Evolutionary conservation across 2,329 filamentous ascomycete species (phyloP).

Genomic region (Fusarium pseudograminearum): DNA sequence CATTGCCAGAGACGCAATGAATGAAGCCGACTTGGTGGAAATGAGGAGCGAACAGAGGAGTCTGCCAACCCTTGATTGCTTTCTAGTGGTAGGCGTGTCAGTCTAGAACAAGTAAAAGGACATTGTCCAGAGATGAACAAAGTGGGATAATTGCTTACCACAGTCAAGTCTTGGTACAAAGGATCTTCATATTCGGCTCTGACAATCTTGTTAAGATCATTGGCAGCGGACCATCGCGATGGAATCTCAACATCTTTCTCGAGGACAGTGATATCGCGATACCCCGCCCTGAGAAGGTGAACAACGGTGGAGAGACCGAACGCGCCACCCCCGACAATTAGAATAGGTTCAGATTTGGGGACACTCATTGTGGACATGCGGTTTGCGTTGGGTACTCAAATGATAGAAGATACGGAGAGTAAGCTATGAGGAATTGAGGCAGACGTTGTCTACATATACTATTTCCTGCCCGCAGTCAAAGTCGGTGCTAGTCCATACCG

Average conservation of each 20-base stretch:
- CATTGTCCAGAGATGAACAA: neutral
- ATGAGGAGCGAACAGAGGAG: conserved; percentile 64
- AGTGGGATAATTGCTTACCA: conserved; percentile 52
- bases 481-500: neutral
- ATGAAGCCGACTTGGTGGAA: conserved; percentile 59
- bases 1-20: conserved; percentile 61
- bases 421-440: neutral
- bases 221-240: conserved; percentile 64
- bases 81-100: conserved; percentile 41
- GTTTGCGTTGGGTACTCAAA: too few species aligned
- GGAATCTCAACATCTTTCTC: conserved; percentile 57
- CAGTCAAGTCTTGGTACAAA: conserved; percentile 66
- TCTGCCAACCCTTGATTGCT: conserved; percentile 66
- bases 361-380: conserved; percentile 28
- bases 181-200: conserved; percentile 69
- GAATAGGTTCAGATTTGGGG: conserved; percentile 45
- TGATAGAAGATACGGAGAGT: rapidly evolving
- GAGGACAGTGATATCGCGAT: conserved; percentile 61
- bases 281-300: conserved; percentile 59
- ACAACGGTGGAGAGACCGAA: conserved; percentile 64
- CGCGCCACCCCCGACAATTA: conserved; percentile 60
- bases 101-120: neutral
- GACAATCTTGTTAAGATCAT: conserved; percentile 72
- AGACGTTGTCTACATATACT: neutral
- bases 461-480: too few species aligned